phyloP scores from a whole-genome alignment of 2,329 filamentous ascomycete species.

The Xylariaceae sp. region DNA sequence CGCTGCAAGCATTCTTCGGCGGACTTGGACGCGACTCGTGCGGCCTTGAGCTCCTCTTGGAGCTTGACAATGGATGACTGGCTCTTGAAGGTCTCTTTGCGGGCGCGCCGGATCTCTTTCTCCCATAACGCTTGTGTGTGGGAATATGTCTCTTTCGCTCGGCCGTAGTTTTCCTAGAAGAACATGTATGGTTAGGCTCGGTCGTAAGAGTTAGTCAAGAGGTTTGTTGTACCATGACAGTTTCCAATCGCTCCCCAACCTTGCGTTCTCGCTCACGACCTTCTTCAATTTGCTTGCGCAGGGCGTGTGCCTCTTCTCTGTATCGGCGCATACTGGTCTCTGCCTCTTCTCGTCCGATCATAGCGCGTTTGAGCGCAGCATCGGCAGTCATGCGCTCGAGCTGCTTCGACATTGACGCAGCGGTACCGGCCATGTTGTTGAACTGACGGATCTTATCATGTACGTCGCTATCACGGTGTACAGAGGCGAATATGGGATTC shows the following conservation, averaged over 20 bases:
- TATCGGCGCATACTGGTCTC: slow-evolving; percentile 63
- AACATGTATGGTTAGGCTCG: no score
- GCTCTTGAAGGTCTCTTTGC: slow-evolving; percentile 73
- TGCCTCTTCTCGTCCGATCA: slow-evolving; percentile 66
- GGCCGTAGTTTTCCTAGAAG: slow-evolving; percentile 63
- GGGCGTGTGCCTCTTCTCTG: slow-evolving; percentile 54
- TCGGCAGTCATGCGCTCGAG: slow-evolving; percentile 63
- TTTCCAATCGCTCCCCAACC: slow-evolving; percentile 63
- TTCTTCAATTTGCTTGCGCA: slow-evolving; percentile 60
- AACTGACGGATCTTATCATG: slow-evolving; percentile 35
- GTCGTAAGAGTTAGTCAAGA: slow-evolving; percentile 2
- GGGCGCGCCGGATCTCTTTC: slow-evolving; percentile 65
- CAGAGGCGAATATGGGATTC: slow-evolving; percentile 17
- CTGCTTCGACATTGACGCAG: slow-evolving; percentile 45
- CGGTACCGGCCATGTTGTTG: slow-evolving; percentile 25
- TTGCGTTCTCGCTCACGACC: slow-evolving; percentile 62
- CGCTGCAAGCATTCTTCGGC: slow-evolving; percentile 57
- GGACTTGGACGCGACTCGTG: slow-evolving; percentile 50
- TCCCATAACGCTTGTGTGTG: slow-evolving; percentile 67
- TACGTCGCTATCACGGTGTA: slow-evolving; percentile 30
- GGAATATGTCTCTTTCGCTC: slow-evolving; percentile 64
- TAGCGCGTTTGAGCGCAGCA: slow-evolving; percentile 61
- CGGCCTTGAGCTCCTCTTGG: slow-evolving; percentile 68
- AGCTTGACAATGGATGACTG: slow-evolving; percentile 65
- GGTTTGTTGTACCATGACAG: slow-evolving; percentile 55